phyloP scores from a whole-genome alignment of 306 rosid genomes.

The Quercus robur region DNA sequence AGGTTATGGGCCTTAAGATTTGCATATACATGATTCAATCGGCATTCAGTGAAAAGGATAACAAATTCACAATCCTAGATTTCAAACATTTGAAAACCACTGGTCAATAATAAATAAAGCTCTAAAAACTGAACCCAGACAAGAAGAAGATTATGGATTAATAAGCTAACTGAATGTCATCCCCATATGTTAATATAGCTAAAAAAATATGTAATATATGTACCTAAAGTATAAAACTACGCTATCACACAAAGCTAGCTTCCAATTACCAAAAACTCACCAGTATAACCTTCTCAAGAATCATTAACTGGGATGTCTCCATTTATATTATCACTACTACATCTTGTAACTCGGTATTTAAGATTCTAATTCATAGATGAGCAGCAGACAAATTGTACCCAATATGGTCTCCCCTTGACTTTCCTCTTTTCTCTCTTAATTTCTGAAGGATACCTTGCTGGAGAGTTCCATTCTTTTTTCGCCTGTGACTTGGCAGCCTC shows the following conservation, averaged over 20 bases:
- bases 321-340: not conserved
- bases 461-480: slow-evolving; percentile 82
- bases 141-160: too few species aligned
- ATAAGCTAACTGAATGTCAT: too few species aligned
- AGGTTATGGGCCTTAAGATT: too few species aligned
- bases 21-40: too few species aligned
- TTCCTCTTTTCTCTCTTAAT: slow-evolving; percentile 72
- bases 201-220: not conserved
- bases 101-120: too few species aligned
- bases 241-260: not conserved
- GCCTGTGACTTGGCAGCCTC: slow-evolving; percentile 35
- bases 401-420: slow-evolving; percentile 68
- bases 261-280: not conserved
- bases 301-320: slow-evolving; percentile 1
- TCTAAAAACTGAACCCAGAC: too few species aligned
- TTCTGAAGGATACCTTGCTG: slow-evolving; percentile 70
- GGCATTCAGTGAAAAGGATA: too few species aligned
- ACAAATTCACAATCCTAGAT: too few species aligned
- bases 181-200: not conserved
- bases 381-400: slow-evolving; percentile 89
- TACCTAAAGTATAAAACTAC: not conserved
- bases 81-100: too few species aligned
- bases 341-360: slow-evolving; percentile 15
- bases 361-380: slow-evolving; percentile 54
- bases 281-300: not conserved